Evolutionary conservation across 495 filamentous ascomycete species (phyloP).

Genomic region (Hyphodiscus hymeniophilus): DNA sequence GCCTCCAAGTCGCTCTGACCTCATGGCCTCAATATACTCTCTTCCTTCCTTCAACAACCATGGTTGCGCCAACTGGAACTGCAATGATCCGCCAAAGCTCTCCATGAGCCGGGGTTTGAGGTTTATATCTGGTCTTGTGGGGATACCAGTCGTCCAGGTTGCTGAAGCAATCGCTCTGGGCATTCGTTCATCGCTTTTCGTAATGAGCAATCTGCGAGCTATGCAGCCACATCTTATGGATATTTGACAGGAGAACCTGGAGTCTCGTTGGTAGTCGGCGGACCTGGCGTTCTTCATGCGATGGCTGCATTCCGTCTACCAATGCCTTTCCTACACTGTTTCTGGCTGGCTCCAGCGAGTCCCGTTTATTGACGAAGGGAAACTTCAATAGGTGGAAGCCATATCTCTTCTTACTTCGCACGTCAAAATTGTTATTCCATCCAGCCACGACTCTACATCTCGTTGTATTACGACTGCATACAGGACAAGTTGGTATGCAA

Average conservation of each 20-base stretch:
- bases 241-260: constrained; percentile 56
- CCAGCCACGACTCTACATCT: constrained; percentile 43
- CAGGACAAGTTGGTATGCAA: constrained; percentile 46
- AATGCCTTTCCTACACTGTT: constrained; percentile 54
- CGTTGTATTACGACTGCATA: constrained; percentile 46
- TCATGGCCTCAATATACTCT: constrained; percentile 37
- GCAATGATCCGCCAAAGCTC: constrained; percentile 48
- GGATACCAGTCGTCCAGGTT: constrained; percentile 57
- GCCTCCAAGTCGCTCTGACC: constrained; percentile 49
- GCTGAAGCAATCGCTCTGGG: constrained; percentile 54
- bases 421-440: constrained; percentile 47
- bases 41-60: constrained; percentile 47
- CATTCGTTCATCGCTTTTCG: constrained; percentile 59
- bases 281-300: constrained; percentile 56
- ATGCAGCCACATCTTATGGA: constrained; percentile 57
- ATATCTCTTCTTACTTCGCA: constrained; percentile 50
- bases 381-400: constrained; percentile 57
- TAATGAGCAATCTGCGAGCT: constrained; percentile 58
- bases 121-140: constrained; percentile 58
- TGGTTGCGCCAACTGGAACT: constrained; percentile 49
- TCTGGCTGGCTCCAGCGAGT: constrained; percentile 50
- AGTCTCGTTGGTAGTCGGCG: constrained; percentile 57
- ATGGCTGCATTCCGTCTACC: constrained; percentile 50
- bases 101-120: constrained; percentile 47
- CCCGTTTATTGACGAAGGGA: constrained; percentile 46